Evolutionary conservation across 495 filamentous ascomycete species (phyloP).

Genomic region (Penicillium nucicola): DNA sequence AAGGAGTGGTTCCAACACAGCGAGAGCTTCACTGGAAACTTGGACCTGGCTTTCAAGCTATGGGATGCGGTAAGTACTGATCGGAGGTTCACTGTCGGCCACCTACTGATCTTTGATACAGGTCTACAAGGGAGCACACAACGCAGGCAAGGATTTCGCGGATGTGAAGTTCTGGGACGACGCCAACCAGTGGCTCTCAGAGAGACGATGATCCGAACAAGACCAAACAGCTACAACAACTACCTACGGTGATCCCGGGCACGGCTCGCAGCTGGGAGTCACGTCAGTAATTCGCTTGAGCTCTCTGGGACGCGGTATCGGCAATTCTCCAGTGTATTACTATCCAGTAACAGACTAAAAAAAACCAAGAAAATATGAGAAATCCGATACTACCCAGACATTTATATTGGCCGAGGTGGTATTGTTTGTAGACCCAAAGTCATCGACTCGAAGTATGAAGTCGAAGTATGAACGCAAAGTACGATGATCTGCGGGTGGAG

Average conservation of each 20-base stretch:
- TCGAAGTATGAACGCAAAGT: too few species aligned
- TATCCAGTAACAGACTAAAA: constrained; percentile 21
- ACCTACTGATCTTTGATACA: constrained; percentile 23
- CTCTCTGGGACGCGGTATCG: neutral
- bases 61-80: constrained; percentile 68
- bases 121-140: constrained; percentile 65
- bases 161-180: constrained; percentile 62
- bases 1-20: constrained; percentile 74
- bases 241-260: constrained; percentile 10
- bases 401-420: neutral
- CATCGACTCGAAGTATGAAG: too few species aligned
- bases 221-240: constrained; percentile 12
- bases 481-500: constrained; percentile 10
- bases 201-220: constrained; percentile 38
- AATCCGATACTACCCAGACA: neutral
- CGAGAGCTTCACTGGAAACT: constrained; percentile 69
- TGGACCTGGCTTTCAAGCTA: constrained; percentile 75
- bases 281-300: neutral
- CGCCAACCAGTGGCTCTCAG: constrained; percentile 61
- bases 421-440: neutral
- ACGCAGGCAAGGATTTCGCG: constrained; percentile 58
- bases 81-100: neutral
- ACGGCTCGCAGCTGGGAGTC: constrained; percentile 4
- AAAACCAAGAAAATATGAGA: neutral
- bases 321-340: constrained; percentile 27